Conservation (phyloP, 2,329 filamentous ascomycete genomes). For the Aphanocladium album region DNA sequence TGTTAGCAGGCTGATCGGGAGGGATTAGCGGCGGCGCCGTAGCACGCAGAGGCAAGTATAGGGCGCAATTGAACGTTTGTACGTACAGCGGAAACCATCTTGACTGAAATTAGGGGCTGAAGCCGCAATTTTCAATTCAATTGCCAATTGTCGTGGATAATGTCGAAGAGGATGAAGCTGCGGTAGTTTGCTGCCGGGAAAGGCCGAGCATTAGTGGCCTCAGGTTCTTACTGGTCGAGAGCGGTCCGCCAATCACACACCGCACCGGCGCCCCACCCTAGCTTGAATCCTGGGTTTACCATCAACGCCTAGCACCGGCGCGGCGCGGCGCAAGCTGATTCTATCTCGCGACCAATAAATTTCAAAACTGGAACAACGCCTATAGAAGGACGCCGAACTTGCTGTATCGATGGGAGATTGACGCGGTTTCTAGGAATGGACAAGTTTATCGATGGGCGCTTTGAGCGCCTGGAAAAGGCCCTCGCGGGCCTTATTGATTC, state of each 20-base stretch:
- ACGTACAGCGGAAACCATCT: constrained; percentile 38
- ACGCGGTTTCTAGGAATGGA: constrained; percentile 45
- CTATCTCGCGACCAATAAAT: not conserved
- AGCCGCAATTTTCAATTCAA: constrained; percentile 29
- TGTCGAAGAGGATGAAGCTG: constrained; percentile 5
- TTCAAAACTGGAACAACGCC: not conserved
- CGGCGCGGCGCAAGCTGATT: not conserved
- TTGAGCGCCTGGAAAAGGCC: constrained; percentile 62
- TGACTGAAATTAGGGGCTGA: constrained; percentile 28
- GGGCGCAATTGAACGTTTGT: not conserved
- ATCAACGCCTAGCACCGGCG: not conserved
- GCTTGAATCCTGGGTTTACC: not conserved
- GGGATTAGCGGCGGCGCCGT: not conserved
- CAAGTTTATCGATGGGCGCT: constrained; percentile 54
- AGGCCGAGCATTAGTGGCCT: constrained; percentile 13
- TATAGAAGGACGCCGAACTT: not conserved
- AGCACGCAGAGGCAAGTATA: not conserved
- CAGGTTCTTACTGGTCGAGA: constrained; percentile 8
- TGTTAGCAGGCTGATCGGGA: constrained; percentile 15
- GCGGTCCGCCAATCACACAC: not conserved
- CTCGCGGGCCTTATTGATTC: constrained; percentile 70
- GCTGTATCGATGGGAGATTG: not conserved
- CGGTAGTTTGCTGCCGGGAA: constrained; percentile 14
- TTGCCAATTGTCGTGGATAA: constrained; percentile 23
- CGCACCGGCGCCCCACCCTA: not conserved